These are phyloP conservation scores for Lunularia cruciata DNA, from an alignment of 225 moss, liverwort and hornwort species.

Conservation along the genomic window DNA sequence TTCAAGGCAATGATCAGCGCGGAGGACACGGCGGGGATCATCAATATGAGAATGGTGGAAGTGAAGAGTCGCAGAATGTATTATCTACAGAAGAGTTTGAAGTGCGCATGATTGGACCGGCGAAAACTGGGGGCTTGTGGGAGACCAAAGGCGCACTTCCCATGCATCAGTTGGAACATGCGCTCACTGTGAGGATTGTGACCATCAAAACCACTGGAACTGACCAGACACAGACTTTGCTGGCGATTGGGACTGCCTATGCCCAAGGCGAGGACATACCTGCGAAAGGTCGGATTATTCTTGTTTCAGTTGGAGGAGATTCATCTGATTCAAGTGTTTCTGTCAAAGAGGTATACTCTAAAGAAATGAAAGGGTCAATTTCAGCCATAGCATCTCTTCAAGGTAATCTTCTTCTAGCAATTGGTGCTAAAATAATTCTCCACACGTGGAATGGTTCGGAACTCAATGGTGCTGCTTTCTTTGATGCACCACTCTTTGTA, in stretches of 20 bases:
- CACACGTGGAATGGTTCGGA: slow-evolving; percentile 99
- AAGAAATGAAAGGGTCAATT: slow-evolving; percentile 97
- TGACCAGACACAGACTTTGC: slow-evolving; percentile 79
- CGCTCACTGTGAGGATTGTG: slow-evolving; percentile 84
- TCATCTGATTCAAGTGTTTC: slow-evolving; percentile 53
- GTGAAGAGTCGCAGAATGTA: slow-evolving; percentile 70
- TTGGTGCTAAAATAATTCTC: slow-evolving; percentile 95
- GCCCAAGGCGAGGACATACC: slow-evolving; percentile 97
- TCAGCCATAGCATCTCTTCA: slow-evolving; percentile 99
- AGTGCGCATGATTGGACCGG: slow-evolving; percentile 95
- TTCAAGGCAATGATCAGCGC: slow-evolving; percentile 40
- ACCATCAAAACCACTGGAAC: slow-evolving; percentile 72
- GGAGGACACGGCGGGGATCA: slow-evolving; percentile 63
- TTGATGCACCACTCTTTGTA: slow-evolving; percentile 96
- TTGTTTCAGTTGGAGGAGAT: slow-evolving; percentile 82
- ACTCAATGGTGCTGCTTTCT: slow-evolving; percentile 96
- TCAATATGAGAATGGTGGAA: slow-evolving; percentile 62
- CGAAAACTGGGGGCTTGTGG: slow-evolving; percentile 81
- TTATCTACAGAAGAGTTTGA: slow-evolving; percentile 85
- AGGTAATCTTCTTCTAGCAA: slow-evolving; percentile 95
- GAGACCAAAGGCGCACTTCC: slow-evolving; percentile 89
- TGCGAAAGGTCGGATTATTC: slow-evolving; percentile 94
- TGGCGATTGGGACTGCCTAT: slow-evolving; percentile 93
- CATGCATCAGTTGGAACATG: slow-evolving; percentile 92
- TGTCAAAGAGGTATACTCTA: slow-evolving; percentile 86